phyloP scores from a whole-genome alignment of 2,329 filamentous ascomycete species.

The Metarhizium sp. region DNA sequence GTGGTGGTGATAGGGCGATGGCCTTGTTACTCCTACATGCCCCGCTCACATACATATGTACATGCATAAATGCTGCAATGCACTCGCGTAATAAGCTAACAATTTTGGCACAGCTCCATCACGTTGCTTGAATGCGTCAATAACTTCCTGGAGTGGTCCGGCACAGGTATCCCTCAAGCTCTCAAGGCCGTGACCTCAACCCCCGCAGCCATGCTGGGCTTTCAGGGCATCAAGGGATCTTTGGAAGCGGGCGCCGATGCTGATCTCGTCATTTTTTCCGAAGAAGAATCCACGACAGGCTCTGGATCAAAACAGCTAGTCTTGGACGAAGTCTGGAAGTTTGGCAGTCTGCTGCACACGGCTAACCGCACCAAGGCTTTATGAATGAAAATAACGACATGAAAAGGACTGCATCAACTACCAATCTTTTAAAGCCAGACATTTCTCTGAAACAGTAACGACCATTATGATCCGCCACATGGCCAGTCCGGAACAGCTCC shows the following conservation, averaged over 20 bases:
- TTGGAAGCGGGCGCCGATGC: constrained; percentile 55
- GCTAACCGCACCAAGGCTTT: constrained; percentile 6
- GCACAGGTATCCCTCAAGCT: constrained; percentile 56
- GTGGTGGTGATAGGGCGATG: background rate
- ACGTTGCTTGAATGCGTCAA: constrained; percentile 74
- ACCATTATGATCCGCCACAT: background rate
- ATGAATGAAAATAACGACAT: background rate
- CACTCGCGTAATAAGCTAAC: constrained; percentile 3
- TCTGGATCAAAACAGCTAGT: constrained; percentile 41
- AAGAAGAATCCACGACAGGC: constrained; percentile 27
- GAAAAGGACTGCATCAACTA: background rate
- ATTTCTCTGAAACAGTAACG: background rate
- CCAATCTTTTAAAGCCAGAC: background rate
- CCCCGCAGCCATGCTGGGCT: constrained; percentile 66
- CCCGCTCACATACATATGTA: background rate
- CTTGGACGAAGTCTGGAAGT: constrained; percentile 75
- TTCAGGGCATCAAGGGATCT: constrained; percentile 57
- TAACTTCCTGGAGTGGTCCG: constrained; percentile 72
- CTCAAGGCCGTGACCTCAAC: constrained; percentile 66
- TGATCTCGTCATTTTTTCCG: constrained; percentile 59
- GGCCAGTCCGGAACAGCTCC: background rate
- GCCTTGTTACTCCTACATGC: background rate
- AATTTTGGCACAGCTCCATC: constrained; percentile 41
- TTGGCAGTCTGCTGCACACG: constrained; percentile 46
- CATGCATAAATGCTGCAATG: too few relatives aligned